Evolutionary conservation across 2,329 filamentous ascomycete genomes (phyloP).

Genomic region (Pleoardoris graminearum): DNA sequence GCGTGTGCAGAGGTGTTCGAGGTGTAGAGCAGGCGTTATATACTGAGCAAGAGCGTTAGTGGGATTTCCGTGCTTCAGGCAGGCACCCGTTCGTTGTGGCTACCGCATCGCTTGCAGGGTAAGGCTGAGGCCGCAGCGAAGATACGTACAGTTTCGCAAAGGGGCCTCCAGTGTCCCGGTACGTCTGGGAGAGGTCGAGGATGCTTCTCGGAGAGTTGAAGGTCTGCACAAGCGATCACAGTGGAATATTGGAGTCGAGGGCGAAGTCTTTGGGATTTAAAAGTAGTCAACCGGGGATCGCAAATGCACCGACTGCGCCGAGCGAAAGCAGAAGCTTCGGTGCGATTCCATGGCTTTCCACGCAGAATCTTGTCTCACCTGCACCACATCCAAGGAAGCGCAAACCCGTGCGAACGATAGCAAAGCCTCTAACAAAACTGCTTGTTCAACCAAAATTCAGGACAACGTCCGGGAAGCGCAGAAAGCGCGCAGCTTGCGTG

Average conservation of each 20-base stretch:
- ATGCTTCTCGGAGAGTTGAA: not conserved
- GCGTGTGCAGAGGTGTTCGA: not conserved
- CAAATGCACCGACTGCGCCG: conserved; percentile 39
- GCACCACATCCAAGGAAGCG: conserved; percentile 18
- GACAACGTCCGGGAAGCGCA: not conserved
- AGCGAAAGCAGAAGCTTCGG: conserved; percentile 40
- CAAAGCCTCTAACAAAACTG: not conserved
- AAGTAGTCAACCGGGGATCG: conserved; percentile 36
- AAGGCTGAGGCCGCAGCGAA: not conserved
- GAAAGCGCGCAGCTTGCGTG: not conserved
- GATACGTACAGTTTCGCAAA: not conserved
- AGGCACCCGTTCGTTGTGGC: not conserved
- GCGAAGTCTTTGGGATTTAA: conserved; percentile 37
- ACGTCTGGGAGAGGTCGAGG: not conserved
- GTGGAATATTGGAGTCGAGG: conserved; percentile 10
- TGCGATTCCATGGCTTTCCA: conserved; percentile 42
- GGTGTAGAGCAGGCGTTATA: not conserved
- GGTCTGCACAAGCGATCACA: not conserved
- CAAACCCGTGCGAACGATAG: conserved; percentile 17
- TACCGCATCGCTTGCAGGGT: not conserved
- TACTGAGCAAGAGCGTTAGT: not conserved
- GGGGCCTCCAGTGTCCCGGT: not conserved
- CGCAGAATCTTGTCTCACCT: conserved; percentile 32
- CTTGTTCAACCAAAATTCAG: not conserved
- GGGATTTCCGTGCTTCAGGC: conserved; percentile 9